phyloP scores from a whole-genome alignment of 192 early-diverging fungal species.

The Coemansia sp. region DNA sequence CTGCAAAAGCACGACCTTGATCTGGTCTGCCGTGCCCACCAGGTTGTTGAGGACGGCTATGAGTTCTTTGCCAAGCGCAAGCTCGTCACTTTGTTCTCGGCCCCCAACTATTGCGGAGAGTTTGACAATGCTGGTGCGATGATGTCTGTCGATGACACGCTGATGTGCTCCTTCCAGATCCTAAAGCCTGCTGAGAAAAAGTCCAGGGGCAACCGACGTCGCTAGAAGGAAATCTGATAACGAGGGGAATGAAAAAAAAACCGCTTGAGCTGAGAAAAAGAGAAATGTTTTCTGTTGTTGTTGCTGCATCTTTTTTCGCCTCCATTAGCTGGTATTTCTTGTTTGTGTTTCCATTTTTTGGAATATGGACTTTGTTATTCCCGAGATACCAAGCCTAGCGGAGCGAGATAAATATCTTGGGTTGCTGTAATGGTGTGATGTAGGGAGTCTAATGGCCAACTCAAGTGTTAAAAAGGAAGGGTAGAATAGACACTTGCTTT shows the following conservation, averaged over 20 bases:
- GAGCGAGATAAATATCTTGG: too few species aligned
- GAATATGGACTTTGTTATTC: too few species aligned
- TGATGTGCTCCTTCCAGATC: slow-evolving; percentile 92
- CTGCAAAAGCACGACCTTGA: slow-evolving; percentile 97
- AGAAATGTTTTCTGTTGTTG: background rate
- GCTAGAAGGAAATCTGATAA: slow-evolving; percentile 3
- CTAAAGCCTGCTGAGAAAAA: slow-evolving; percentile 88
- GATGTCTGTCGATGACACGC: slow-evolving; percentile 83
- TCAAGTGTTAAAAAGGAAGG: too few species aligned
- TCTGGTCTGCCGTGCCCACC: slow-evolving; percentile 96
- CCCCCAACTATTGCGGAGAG: slow-evolving; percentile 96
- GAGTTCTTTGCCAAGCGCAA: slow-evolving; percentile 98
- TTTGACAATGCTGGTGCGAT: slow-evolving; percentile 86
- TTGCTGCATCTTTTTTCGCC: background rate
- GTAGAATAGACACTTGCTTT: too few species aligned
- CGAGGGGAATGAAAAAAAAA: too few species aligned
- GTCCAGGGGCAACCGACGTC: slow-evolving; percentile 39
- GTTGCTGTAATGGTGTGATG: too few species aligned
- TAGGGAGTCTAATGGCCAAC: too few species aligned
- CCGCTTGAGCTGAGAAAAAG: too few species aligned
- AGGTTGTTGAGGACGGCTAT: slow-evolving; percentile 98
- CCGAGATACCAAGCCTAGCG: too few species aligned
- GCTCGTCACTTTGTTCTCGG: slow-evolving; percentile 93
- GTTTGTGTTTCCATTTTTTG: too few species aligned
- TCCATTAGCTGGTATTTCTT: too few species aligned